A percentile compares a stretch with the other conserved stretches of the same genome.
These are phyloP conservation scores for Dictyostelium citrinum DNA, from an alignment of 78 protist genomes.

Conservation along the genomic window DNA sequence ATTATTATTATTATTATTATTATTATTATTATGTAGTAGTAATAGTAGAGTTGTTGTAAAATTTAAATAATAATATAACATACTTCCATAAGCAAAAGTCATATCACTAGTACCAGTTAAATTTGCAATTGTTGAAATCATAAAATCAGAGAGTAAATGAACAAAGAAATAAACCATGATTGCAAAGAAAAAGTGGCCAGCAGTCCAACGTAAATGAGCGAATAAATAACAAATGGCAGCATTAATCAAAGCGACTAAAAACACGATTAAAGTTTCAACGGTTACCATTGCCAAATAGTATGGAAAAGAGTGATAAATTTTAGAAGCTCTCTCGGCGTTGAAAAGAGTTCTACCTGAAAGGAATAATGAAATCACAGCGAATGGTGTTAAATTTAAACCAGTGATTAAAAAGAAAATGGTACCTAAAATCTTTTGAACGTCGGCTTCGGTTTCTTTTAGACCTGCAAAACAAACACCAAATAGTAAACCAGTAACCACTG, in stretches of 20 bases:
- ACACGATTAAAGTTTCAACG: not conserved
- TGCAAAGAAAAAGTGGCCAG: constrained; percentile 3
- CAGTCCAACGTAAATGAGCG: not conserved
- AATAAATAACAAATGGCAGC: constrained; percentile 5
- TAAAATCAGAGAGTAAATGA: constrained; percentile 31
- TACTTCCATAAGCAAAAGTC: constrained; percentile 36
- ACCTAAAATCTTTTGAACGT: constrained; percentile 33
- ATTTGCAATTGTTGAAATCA: constrained; percentile 11
- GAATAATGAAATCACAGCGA: constrained; percentile 18
- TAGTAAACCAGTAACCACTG: constrained; percentile 18
- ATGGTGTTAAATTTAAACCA: constrained; percentile 48
- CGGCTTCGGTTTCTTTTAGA: not conserved
- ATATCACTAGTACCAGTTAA: constrained; percentile 23
- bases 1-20: no score
- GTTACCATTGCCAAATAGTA: constrained; percentile 22
- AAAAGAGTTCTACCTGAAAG: constrained; percentile 33
- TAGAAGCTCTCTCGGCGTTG: constrained; percentile 59
- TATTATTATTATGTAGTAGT: no score
- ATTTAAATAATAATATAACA: no score
- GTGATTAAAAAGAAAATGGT: constrained; percentile 25
- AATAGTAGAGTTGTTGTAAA: no score
- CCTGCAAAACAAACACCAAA: constrained; percentile 61
- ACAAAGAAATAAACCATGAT: constrained; percentile 10
- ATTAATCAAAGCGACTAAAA: not conserved
- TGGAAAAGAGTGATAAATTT: constrained; percentile 40